Evolutionary conservation across 2,329 filamentous ascomycete genomes (phyloP).

Genomic region (Leptosphaerulina australis): DNA sequence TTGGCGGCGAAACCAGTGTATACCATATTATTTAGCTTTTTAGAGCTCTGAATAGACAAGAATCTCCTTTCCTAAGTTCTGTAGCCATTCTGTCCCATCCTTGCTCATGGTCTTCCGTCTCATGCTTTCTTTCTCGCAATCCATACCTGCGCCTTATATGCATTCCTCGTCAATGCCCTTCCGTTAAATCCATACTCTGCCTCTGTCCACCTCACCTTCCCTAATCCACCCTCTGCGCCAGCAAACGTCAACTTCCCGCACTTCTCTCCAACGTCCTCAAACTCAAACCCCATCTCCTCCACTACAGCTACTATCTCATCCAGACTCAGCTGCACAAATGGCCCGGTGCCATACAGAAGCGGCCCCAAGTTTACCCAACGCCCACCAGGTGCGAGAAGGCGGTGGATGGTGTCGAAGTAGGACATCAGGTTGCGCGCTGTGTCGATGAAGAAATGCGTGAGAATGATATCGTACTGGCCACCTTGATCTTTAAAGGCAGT

Average conservation of each 20-base stretch:
- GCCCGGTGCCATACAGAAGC: constrained; percentile 60
- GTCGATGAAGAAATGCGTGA: constrained; percentile 67
- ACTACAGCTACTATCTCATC: constrained; percentile 59
- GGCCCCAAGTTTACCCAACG: constrained; percentile 64
- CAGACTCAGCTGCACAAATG: constrained; percentile 61
- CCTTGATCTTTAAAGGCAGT: constrained; percentile 42
- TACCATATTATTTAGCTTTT: constrained; percentile 6
- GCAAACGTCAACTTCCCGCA: constrained; percentile 56
- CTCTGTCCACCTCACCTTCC: constrained; percentile 53
- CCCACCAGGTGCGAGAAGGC: constrained; percentile 56
- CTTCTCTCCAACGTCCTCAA: constrained; percentile 51
- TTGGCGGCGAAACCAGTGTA: constrained; percentile 14
- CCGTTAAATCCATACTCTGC: constrained; percentile 61
- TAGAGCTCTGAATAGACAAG: constrained; percentile 5
- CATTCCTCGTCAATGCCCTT: constrained; percentile 58
- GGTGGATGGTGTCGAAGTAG: constrained; percentile 62
- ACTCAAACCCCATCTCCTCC: constrained; percentile 60
- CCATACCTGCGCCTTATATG: constrained; percentile 63
- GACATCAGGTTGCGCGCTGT: constrained; percentile 62
- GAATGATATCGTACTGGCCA: constrained; percentile 55
- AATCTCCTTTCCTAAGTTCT: too few species aligned
- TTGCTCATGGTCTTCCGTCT: too few species aligned
- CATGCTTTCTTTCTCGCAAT: constrained; percentile 53
- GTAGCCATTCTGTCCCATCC: too few species aligned
- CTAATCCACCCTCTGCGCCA: constrained; percentile 19